Conservation (phyloP, 140 eudicot species). For the Erigeron philadelphicus region DNA sequence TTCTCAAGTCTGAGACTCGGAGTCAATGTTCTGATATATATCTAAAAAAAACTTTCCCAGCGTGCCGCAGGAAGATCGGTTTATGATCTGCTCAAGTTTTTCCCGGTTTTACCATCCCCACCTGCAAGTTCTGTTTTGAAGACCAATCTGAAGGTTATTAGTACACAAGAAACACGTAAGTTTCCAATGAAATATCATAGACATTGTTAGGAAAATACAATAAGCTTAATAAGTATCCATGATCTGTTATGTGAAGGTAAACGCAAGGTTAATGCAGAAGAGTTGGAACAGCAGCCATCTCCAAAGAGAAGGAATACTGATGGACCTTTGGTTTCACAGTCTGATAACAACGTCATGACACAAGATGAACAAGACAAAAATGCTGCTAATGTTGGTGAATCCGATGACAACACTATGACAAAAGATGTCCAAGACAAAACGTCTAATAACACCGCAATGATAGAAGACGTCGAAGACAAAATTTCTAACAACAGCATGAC, state of each 20-base stretch:
- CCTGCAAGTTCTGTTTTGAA: slow-evolving; percentile 37
- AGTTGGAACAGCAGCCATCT: slow-evolving; percentile 47
- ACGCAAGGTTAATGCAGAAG: slow-evolving; percentile 42
- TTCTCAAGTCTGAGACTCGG: not conserved
- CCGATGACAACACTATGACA: not conserved
- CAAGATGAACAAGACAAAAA: slow-evolving; percentile 21
- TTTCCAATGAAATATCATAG: not conserved
- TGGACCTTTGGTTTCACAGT: slow-evolving; percentile 32
- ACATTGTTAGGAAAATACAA: not conserved
- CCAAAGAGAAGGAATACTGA: slow-evolving; percentile 43
- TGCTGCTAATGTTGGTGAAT: slow-evolving; percentile 18
- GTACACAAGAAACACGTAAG: slow-evolving; percentile 37
- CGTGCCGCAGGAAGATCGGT: slow-evolving; percentile 68
- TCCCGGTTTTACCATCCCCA: slow-evolving; percentile 50
- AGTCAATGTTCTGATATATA: not conserved
- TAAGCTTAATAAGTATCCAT: not conserved
- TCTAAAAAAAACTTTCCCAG: slow-evolving; percentile 30
- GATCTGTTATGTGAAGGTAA: slow-evolving; percentile 33
- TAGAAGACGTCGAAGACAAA: not conserved
- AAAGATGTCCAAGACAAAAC: slow-evolving; percentile 22
- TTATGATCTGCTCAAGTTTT: slow-evolving; percentile 55
- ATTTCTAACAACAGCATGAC: slow-evolving; percentile 6
- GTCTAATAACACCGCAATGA: slow-evolving; percentile 21
- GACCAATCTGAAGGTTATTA: slow-evolving; percentile 33
- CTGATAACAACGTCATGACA: not conserved